phyloP scores from a whole-genome alignment of 2,329 filamentous ascomycete genomes.

The Aspergillus luchuensis region DNA sequence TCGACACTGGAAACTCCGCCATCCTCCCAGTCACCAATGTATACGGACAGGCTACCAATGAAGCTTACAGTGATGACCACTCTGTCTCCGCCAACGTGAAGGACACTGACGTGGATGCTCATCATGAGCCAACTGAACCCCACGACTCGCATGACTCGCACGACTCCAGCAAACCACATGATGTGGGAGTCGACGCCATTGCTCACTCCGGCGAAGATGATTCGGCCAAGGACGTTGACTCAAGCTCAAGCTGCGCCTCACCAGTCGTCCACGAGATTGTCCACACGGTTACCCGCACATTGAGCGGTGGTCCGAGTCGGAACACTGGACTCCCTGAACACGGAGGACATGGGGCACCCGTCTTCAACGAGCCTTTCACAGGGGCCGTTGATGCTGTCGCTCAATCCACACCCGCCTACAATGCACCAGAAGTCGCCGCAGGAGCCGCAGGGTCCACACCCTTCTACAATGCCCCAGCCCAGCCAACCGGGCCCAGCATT shows the following conservation, averaged over 20 bases:
- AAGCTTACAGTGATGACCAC: conserved; percentile 11
- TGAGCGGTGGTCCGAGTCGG: conserved; percentile 5
- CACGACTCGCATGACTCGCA: no score
- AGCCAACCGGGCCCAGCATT: background rate
- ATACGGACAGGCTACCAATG: background rate
- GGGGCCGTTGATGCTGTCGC: background rate
- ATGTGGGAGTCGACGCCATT: background rate
- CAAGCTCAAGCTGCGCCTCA: background rate
- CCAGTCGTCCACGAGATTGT: conserved; percentile 26
- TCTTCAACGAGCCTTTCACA: background rate
- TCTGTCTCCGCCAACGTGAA: conserved; percentile 3
- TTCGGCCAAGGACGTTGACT: background rate
- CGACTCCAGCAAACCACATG: no score
- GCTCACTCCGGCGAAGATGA: background rate
- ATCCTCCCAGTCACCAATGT: background rate
- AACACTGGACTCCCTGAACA: conserved; percentile 15
- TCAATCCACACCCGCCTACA: background rate
- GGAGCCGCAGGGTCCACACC: background rate
- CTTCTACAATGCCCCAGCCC: background rate
- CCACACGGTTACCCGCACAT: conserved; percentile 32
- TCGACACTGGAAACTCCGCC: conserved; percentile 25
- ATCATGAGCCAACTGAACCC: background rate
- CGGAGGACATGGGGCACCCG: background rate
- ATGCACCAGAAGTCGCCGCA: background rate
- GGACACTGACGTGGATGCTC: background rate